Percentiles rank a stretch among this genome's conserved stretches.
These are phyloP conservation scores for Hericium erinaceus DNA, from an alignment of 768 basidiomycete species.

Conservation along the genomic window DNA sequence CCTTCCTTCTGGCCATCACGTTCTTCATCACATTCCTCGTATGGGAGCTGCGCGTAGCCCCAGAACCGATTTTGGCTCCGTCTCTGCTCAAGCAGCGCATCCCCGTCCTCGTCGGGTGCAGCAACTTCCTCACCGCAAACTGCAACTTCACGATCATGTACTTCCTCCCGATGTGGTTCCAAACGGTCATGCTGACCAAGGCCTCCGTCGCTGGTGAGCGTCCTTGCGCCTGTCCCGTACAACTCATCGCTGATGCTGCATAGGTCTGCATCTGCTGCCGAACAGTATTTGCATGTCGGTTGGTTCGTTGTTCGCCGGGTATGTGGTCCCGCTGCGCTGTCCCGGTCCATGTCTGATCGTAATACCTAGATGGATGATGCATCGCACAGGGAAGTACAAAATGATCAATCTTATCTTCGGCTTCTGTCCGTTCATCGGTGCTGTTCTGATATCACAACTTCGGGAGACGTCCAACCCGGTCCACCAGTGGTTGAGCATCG, in stretches of 20 bases:
- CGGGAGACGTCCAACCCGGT: constrained; percentile 39
- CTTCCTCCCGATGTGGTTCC: constrained; percentile 80
- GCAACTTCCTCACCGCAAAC: constrained; percentile 65
- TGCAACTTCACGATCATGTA: constrained; percentile 75
- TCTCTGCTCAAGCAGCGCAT: constrained; percentile 54
- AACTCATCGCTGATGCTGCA: neutral
- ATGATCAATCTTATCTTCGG: constrained; percentile 52
- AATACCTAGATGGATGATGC: constrained; percentile 43
- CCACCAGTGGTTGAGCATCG: constrained; percentile 53
- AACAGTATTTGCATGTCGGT: constrained; percentile 51
- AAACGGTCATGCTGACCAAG: constrained; percentile 62
- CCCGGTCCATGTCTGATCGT: neutral
- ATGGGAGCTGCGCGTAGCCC: constrained; percentile 52
- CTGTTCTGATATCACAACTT: constrained; percentile 37
- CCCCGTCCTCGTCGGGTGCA: constrained; percentile 61
- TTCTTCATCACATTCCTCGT: constrained; percentile 47
- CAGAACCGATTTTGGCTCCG: constrained; percentile 68
- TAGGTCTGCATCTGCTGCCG: constrained; percentile 52
- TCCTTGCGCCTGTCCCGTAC: neutral
- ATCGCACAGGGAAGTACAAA: constrained; percentile 55
- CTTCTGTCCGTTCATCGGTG: constrained; percentile 49
- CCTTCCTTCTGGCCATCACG: constrained; percentile 33
- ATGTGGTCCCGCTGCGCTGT: neutral
- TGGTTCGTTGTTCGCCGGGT: constrained; percentile 62
- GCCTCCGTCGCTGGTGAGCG: constrained; percentile 54